These are phyloP conservation scores for Euphorbia celastroides DNA, from an alignment of 441 rosid genomes.

Conservation along the genomic window DNA sequence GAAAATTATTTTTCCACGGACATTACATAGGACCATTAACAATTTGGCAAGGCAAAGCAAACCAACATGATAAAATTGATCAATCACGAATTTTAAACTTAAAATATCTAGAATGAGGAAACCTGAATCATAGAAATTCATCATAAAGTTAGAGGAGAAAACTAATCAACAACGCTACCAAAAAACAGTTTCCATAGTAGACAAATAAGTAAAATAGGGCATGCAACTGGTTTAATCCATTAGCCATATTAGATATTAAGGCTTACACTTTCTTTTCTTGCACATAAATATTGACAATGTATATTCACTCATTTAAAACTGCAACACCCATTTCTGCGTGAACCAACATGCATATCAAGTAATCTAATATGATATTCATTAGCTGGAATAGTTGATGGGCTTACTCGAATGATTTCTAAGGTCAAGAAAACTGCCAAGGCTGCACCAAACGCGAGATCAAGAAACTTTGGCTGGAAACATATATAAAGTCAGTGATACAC, in stretches of 20 bases:
- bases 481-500: conserved; percentile 13
- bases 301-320: neutral
- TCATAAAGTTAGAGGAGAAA: neutral
- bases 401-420: conserved; percentile 88
- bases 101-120: too few species aligned
- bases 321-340: too few species aligned
- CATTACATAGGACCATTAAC: neutral
- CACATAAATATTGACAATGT: neutral
- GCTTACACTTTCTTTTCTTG: neutral
- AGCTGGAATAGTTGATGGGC: conserved; percentile 18
- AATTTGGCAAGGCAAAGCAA: neutral
- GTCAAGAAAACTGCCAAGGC: conserved; percentile 78
- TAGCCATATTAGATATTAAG: too few species aligned
- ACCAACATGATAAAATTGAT: neutral
- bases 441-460: conserved; percentile 93
- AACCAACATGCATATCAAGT: too few species aligned
- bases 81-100: neutral
- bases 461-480: conserved; percentile 81
- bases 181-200: neutral
- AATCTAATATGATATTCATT: neutral
- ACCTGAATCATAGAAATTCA: neutral
- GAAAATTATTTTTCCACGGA: neutral
- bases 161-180: neutral
- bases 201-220: neutral
- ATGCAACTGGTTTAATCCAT: neutral